Evolutionary conservation across 768 basidiomycete genomes (phyloP).

Genomic region (Pleurotus tuber-regium): DNA sequence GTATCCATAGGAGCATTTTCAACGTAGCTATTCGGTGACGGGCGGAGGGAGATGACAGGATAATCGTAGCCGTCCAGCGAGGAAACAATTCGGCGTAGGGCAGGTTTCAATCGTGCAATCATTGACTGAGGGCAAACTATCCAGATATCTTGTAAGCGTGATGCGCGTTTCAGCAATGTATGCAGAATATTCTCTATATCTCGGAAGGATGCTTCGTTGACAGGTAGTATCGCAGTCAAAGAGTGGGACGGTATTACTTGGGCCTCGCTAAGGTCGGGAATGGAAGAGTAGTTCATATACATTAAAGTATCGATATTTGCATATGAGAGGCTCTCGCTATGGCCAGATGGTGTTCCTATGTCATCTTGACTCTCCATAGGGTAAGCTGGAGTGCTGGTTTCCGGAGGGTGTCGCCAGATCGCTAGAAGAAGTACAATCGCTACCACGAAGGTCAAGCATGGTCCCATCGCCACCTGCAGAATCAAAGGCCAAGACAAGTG

Average conservation of each 20-base stretch:
- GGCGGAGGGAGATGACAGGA: conserved; percentile 42
- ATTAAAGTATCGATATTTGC: background rate
- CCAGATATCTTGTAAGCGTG: conserved; percentile 41
- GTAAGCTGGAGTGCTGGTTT: background rate
- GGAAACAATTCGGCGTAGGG: conserved; percentile 31
- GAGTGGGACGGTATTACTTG: conserved; percentile 21
- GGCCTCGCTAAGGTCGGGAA: background rate
- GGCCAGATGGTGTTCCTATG: background rate
- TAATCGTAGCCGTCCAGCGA: conserved; percentile 24
- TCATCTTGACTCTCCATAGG: too few relatives aligned
- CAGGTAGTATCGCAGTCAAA: conserved; percentile 49
- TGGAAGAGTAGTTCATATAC: background rate
- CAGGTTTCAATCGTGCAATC: conserved; percentile 29
- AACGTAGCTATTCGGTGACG: conserved; percentile 41
- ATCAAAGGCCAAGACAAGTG: background rate
- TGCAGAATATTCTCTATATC: conserved; percentile 31
- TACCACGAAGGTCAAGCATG: background rate
- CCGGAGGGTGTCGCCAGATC: conserved; percentile 6
- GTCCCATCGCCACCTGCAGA: conserved; percentile 4
- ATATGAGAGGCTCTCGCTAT: too few relatives aligned
- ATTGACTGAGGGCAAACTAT: conserved; percentile 42
- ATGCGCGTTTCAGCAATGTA: conserved; percentile 34
- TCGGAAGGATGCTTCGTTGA: conserved; percentile 33
- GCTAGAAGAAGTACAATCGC: background rate
- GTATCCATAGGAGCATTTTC: conserved; percentile 23